Base-by-base conservation (phyloP, 352 stramenopile species). In the Globisporangium canariense region DNA sequence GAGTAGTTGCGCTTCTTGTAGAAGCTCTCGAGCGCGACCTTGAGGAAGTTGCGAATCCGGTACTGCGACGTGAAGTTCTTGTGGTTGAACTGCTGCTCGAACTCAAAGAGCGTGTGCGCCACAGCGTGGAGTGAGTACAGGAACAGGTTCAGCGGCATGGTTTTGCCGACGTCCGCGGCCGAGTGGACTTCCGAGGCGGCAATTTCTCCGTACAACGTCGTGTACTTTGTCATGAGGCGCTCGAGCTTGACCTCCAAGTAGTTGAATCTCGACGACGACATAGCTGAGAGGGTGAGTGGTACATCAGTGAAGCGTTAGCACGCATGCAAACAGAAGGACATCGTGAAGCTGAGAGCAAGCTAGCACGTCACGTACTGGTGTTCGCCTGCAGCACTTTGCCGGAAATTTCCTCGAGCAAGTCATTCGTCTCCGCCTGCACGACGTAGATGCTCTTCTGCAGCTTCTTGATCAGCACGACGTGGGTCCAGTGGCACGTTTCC, bases 121-220 rank as follows among this genome's bases (percentile, higher is more conserved):
- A 91, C 81, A 3, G 83, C 78, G 60, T 92, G 78, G 64, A 91
- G 83, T 28, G 86, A 92, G 62, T 89, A 94, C 20, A 92, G 74
- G 50, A 94, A 94, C 11, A 93, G 73, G 55, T 91, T 90, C 28
- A 93, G 60, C 0, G 82, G 81, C 75, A 93, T 88, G 8, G 81
- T 87, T 59, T 81, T 81, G 0, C 71, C 79, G 32, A 92, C 78
- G 40, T 91, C 78, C 28, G 75, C 66, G 18, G 72, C 61, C 1
- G 75, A 77, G 51, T 80, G 66, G 7, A 89, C 74, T 90, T 55
- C 57, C 1, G 57, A 63, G 13, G 57, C 57, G 1, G 57, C 57
- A 8, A 63, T 52, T 43, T 88, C 75, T 10, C 75, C 72, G 49
- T 88, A 90, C 9, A 89, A 38, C 1, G 62, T 71, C 18, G 77